Evolutionary conservation across 1,284 basidiomycete species (phyloP), one percentile per base, ranked within the genome.

Genomic region (Entoloma clypeatum): DNA sequence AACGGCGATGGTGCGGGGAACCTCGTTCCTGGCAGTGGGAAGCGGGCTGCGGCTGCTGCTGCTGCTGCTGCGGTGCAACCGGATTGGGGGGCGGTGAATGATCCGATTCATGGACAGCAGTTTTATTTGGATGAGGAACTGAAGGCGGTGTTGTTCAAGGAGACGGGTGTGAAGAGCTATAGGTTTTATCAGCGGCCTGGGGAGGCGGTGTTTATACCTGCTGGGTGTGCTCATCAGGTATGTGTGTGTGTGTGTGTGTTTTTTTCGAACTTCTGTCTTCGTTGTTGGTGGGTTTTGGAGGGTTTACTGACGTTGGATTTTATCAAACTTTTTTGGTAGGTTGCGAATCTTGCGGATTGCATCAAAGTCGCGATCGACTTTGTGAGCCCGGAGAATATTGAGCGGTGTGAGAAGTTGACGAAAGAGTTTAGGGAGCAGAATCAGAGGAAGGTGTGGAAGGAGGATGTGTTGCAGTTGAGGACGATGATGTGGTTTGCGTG

Each of bases 361-460:
- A 85, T 97, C 69, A 97, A 97, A 68, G 88, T 96, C 34, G 93
- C 94, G n/a, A 76, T 89, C 50, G 93, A 98, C 66, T 98, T 94
- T 65, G 91, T 97, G 49, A 91, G 86, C 65, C 86, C 91, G 10
- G 89, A 97, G 67, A 96, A 95, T 58, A 82, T 96, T 25, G 72
- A 70, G 39, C 75, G 89, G 16, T 95, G 91, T 63, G 89, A 90
- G 62, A 72, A 75, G 60, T 71, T 96, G 39, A 92, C 89, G 39
- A 72, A 74, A 48, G 94, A 97, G 65, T 97, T 96, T 67, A 76
- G 92, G 43, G 79, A 81, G 57, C 84, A 93, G 65, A 94, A 95
- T 56, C 81, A 86, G 57, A 74, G 75, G 30, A 81, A 81, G 67
- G 82, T 78, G 26, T 97, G 93, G 93, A 94, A 94, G 65, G 88